Base-by-base conservation (phyloP, 352 stramenopile species). In the Pythium rhizo-oryzae region DNA sequence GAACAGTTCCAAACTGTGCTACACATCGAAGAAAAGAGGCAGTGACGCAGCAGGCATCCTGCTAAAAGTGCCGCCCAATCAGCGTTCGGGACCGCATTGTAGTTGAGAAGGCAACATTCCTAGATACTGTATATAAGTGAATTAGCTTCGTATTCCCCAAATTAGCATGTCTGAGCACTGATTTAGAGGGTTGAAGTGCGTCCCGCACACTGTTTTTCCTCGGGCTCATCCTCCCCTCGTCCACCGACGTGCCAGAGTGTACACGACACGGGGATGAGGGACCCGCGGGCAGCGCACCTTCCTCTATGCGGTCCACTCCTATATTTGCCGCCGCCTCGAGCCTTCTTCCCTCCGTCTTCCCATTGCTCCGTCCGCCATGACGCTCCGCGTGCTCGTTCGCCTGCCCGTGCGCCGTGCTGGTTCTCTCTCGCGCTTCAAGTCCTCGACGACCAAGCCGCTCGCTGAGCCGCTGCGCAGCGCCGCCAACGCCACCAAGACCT, bases 381-480 rank as follows among this genome's bases (percentile, higher is more conserved):
- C 65, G 64, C 50, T 65, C 39, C 64, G 64, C 56, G n/a, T 71
- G 9, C 6, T 69, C 47, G 28, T 71, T 15, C 64, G 25, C 19
- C 58, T 60, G 8, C 64, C 64, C 52, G 28, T 47, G 8, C 41
- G 30, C 35, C 55, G 56, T 44, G 47, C n/a, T n/a, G n/a, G n/a
- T n/a, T n/a, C 9, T 13, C n/a, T 56, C 18, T n/a, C 37, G 30
- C 49, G 57, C 28, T 16, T 46, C 19, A 46, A 59, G 35, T 63
- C 58, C 11, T 19, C 28, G 18, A 53, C 56, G 8, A 23, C 39
- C 25, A 28, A 46, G 25, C 35, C 43, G 23, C 33, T 30, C 12
- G 8, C 8, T 15, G 24, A 62, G 49, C 60, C 46, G 7, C 50
- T 63, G 25, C 57, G 33, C 30, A 37, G n/a, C 37, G 33, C 25